A percentile compares a stretch with the other conserved stretches of the same genome.
Evolutionary conservation across 257 asterid species (phyloP).

Genomic region (Solanum chilense): DNA sequence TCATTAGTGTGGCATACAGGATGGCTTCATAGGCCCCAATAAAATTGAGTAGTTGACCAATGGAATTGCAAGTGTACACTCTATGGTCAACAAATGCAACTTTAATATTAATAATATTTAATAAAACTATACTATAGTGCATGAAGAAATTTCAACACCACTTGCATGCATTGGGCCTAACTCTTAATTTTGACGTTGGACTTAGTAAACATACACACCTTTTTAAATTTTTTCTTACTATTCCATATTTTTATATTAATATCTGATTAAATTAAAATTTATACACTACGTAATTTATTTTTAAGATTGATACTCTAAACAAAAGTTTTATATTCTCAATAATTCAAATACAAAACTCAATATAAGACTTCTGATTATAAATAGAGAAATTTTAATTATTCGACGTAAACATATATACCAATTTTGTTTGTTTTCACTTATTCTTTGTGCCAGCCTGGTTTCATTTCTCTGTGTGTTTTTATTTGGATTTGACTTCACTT

Average conservation of each 20-base stretch:
- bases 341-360: not conserved
- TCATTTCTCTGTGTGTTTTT: not conserved
- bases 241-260: rapidly evolving
- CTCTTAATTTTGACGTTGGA: not conserved
- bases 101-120: not conserved
- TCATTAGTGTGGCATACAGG: conserved; percentile 40
- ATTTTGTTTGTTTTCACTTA: not conserved
- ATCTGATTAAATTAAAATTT: not conserved
- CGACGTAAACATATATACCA: too few species aligned
- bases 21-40: conserved; percentile 5
- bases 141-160: not conserved
- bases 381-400: rapidly evolving
- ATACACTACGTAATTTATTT: rapidly evolving
- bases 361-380: rapidly evolving
- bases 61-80: not conserved
- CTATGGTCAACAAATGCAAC: conserved; percentile 59
- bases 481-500: not conserved
- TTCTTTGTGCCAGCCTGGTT: not conserved
- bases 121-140: not conserved
- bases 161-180: conserved; percentile 6
- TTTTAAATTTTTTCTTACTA: rapidly evolving
- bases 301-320: rapidly evolving
- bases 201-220: not conserved
- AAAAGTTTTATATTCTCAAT: not conserved
- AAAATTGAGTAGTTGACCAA: not conserved